A percentile compares a stretch with the other conserved stretches of the same genome.
These are phyloP conservation scores for Candida qinlingensis DNA, from an alignment of 805 yeast species.

Conservation along the genomic window DNA sequence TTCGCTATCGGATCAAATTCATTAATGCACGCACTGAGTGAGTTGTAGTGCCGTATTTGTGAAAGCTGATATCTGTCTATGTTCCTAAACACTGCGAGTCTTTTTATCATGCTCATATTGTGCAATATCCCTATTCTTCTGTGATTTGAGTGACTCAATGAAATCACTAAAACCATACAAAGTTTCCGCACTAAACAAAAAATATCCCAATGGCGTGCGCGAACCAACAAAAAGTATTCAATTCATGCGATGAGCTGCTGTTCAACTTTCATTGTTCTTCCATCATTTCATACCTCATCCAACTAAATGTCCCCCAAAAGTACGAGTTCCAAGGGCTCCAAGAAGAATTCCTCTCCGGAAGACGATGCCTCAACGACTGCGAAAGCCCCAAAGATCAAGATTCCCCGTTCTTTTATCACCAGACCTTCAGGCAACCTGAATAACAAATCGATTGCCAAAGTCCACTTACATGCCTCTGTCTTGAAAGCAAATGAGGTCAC, in stretches of 20 bases:
- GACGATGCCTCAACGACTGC: conserved; percentile 17
- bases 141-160: too few relatives aligned
- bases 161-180: too few relatives aligned
- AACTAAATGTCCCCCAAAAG: conserved; percentile 6
- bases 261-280: too few relatives aligned
- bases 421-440: conserved; percentile 30
- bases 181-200: too few relatives aligned
- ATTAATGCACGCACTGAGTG: not conserved
- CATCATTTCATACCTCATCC: not conserved
- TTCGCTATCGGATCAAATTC: conserved; percentile 1
- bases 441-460: conserved; percentile 32
- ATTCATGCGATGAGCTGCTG: conserved; percentile 1
- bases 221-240: not conserved
- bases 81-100: not conserved
- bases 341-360: conserved; percentile 9
- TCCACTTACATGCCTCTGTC: conserved; percentile 37
- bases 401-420: conserved; percentile 34
- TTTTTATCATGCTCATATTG: not conserved
- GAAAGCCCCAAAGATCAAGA: conserved; percentile 27
- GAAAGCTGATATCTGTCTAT: not conserved
- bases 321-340: conserved; percentile 5
- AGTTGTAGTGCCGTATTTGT: conserved; percentile 5
- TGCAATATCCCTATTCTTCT: too few relatives aligned
- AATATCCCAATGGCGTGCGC: too few relatives aligned
- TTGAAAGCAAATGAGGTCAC: conserved; percentile 42